A percentile compares a stretch with the other conserved stretches of the same genome.
Conservation (phyloP, 164 flowering plant genomes). For the Akebia trifoliata region DNA sequence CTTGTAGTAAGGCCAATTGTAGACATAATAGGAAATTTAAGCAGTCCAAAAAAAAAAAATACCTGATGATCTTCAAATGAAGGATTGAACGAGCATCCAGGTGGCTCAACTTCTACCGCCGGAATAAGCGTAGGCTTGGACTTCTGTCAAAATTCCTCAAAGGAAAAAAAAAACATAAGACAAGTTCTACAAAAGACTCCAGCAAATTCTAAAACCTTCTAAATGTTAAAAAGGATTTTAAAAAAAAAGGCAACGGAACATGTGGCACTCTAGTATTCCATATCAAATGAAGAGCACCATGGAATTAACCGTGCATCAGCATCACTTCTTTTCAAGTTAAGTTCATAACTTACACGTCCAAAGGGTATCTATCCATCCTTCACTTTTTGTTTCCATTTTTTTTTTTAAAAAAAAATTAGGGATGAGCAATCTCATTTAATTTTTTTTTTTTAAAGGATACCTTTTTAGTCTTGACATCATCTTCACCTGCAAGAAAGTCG, state of each 20-base stretch:
- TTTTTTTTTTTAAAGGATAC: conserved; percentile 34
- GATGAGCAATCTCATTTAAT: too few relatives aligned
- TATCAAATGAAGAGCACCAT: background rate
- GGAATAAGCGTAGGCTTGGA: conserved; percentile 58
- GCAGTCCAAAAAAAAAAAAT: conserved; percentile 2
- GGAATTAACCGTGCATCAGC: too few relatives aligned
- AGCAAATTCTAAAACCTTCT: background rate
- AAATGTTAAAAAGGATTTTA: background rate
- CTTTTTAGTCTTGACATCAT: conserved; percentile 36
- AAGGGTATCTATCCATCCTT: too few relatives aligned
- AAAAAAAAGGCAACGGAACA: background rate
- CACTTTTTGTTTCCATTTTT: too few relatives aligned
- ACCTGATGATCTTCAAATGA: conserved; percentile 85
- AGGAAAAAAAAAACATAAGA: conserved; percentile 1
- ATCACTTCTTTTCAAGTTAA: background rate
- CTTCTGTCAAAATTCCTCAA: conserved; percentile 33
- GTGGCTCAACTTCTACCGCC: conserved; percentile 90
- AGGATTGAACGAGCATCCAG: conserved; percentile 94
- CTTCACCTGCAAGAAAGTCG: conserved; percentile 35
- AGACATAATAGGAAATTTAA: background rate
- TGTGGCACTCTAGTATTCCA: background rate
- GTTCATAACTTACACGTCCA: background rate
- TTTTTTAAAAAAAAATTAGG: too few relatives aligned
- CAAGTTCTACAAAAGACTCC: background rate
- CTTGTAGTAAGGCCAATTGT: background rate